These are phyloP conservation scores for Fusarium bactridioides DNA, from an alignment of 2,329 filamentous ascomycete genomes.

Conservation along the genomic window DNA sequence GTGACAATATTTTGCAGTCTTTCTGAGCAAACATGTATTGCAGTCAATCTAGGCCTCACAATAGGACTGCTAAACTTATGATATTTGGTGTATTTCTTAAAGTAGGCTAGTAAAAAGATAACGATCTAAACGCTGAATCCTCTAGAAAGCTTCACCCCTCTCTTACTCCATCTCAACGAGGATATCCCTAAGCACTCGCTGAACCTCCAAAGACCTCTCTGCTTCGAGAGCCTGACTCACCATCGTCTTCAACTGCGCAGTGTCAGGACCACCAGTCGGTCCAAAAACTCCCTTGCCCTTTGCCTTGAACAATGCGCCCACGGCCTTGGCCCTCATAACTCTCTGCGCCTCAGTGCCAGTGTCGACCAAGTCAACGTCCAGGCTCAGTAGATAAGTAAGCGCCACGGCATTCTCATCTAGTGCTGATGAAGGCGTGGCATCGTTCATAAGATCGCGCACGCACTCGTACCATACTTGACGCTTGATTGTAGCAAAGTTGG, in stretches of 20 bases:
- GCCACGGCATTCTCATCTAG: constrained; percentile 33
- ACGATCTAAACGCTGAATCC: not conserved
- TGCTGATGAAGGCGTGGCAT: constrained; percentile 43
- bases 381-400: constrained; percentile 53
- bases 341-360: constrained; percentile 62
- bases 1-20: too few species aligned
- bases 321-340: constrained; percentile 55
- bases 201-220: constrained; percentile 57
- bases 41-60: too few species aligned
- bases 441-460: constrained; percentile 56
- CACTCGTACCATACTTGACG: constrained; percentile 62
- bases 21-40: not conserved
- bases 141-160: not conserved
- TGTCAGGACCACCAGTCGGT: constrained; percentile 27
- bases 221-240: constrained; percentile 47
- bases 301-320: constrained; percentile 52
- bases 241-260: constrained; percentile 45
- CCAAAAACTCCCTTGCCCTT: constrained; percentile 55
- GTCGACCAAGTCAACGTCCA: constrained; percentile 57
- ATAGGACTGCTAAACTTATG: not conserved
- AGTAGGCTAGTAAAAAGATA: not conserved
- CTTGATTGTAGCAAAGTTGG: constrained; percentile 53
- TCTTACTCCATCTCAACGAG: constrained; percentile 42
- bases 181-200: constrained; percentile 52
- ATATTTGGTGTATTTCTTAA: not conserved